Conservation (phyloP, 495 filamentous ascomycete genomes). For the Penicillium cinerascens region DNA sequence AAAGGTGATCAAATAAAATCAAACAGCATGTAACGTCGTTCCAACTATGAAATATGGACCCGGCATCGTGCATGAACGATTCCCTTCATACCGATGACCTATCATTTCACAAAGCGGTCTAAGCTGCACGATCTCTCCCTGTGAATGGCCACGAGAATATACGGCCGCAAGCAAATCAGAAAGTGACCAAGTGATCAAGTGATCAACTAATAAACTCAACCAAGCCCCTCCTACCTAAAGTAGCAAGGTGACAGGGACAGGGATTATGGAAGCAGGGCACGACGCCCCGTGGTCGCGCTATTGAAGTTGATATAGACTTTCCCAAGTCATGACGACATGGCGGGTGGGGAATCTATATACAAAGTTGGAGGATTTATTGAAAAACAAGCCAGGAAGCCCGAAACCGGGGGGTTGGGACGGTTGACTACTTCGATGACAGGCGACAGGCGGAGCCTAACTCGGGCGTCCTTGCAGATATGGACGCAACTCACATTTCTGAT, state of each 20-base stretch:
- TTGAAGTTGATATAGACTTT: neutral
- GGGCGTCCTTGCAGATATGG: conserved; percentile 4
- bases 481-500: conserved; percentile 17
- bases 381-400: neutral
- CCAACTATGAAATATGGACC: neutral
- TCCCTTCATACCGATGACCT: neutral
- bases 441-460: neutral
- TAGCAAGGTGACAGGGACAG: neutral
- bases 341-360: neutral
- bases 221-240: too few relatives aligned
- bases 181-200: too few relatives aligned
- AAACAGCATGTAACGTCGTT: neutral
- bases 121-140: neutral
- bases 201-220: too few relatives aligned
- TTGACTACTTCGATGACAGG: conserved; percentile 6
- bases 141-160: neutral
- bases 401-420: conserved; percentile 16
- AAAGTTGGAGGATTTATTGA: neutral
- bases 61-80: neutral
- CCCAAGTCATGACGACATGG: neutral
- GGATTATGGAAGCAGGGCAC: neutral
- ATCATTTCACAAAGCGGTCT: neutral
- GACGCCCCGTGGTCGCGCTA: neutral
- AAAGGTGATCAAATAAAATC: neutral
- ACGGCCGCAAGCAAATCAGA: neutral